Evolutionary conservation across 768 basidiomycete species (phyloP), one percentile per base, ranked within the genome.

Genomic region (Lactifluus pinguis): DNA sequence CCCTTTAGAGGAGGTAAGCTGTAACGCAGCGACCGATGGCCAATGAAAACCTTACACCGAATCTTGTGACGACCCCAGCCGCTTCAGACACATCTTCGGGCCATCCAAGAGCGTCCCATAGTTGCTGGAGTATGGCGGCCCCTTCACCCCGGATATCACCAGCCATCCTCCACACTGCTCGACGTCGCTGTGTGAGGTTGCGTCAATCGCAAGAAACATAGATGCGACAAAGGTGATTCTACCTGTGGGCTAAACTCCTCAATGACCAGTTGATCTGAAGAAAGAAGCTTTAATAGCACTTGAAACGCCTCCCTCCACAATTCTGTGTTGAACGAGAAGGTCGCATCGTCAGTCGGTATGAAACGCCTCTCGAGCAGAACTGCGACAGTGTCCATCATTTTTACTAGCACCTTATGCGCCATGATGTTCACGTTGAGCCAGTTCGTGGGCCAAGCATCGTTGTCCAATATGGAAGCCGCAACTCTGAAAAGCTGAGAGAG

Each of bases 241-340:
- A 89, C 92, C 81, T 95, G 95, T 1, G 94, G 91, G 68, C 86
- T 92, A 64, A 95, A 94, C 63, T 98, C 92, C 71, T 98, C 95
- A 51, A 98, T 93, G 15, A 92, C 85, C 17, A 98, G 79, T 59
- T 94, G 92, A 50, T 95, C 90, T 4, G 92, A 95, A 5, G 92
- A 88, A 32, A 95, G 76, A 38, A 97, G 77, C 62, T 86, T 87
- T 65, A 98, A 79, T 9, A 97, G 76, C 79, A 94, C 87, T 55
- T 81, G 78, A 66, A 98, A 84, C 45, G 82, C 84, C 49, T 89
- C 87, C 55, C 76, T 81, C 95, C 95, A 98, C 15, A 98, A 75
- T 9, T 75, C 76, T 1, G 82, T 72, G 69, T 94, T 84, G 72
- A 98, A 95, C 47, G 81, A 77, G 15, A 78, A 78, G 48, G 83